A percentile compares a stretch with the other conserved stretches of the same genome.
These are phyloP conservation scores for Mycena capillaripes DNA, from an alignment of 768 basidiomycete species.

Conservation along the genomic window DNA sequence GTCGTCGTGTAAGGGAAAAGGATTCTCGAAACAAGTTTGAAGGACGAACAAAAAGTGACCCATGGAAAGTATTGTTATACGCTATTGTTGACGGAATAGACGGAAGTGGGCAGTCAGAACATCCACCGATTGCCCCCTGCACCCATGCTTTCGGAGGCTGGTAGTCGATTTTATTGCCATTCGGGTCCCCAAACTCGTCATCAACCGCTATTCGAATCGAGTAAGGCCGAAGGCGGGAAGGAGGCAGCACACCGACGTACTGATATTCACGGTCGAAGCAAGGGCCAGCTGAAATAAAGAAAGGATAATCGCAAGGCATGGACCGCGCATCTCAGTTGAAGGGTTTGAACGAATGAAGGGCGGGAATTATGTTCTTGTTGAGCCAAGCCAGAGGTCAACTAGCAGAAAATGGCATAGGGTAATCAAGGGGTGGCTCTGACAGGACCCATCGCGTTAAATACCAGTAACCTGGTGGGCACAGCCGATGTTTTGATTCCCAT, in stretches of 20 bases:
- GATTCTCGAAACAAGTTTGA: not conserved
- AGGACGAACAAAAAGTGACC: conserved; percentile 19
- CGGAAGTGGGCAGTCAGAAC: not conserved
- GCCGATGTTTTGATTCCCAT: conserved; percentile 15
- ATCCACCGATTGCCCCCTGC: conserved; percentile 5
- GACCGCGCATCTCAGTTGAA: conserved; percentile 27
- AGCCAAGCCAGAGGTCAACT: conserved; percentile 28
- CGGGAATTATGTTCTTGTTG: not conserved
- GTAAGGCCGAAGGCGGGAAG: not conserved
- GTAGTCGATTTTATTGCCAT: conserved; percentile 21
- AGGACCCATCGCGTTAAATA: conserved; percentile 17
- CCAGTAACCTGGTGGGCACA: conserved; percentile 17
- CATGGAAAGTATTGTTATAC: conserved; percentile 15
- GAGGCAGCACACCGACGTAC: conserved; percentile 12
- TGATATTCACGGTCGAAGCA: not conserved
- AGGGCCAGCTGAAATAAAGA: conserved; percentile 17
- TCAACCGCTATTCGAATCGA: conserved; percentile 9
- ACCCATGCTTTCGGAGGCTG: conserved; percentile 12
- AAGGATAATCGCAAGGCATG: conserved; percentile 22
- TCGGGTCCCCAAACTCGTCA: conserved; percentile 15
- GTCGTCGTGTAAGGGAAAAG: not conserved
- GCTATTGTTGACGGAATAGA: not conserved
- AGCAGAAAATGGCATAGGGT: conserved; percentile 21
- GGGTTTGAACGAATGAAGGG: conserved; percentile 19
- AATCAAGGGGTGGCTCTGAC: conserved; percentile 5